Evolutionary conservation across 768 basidiomycete species (phyloP).

Genomic region (Amanita pallidorosea): DNA sequence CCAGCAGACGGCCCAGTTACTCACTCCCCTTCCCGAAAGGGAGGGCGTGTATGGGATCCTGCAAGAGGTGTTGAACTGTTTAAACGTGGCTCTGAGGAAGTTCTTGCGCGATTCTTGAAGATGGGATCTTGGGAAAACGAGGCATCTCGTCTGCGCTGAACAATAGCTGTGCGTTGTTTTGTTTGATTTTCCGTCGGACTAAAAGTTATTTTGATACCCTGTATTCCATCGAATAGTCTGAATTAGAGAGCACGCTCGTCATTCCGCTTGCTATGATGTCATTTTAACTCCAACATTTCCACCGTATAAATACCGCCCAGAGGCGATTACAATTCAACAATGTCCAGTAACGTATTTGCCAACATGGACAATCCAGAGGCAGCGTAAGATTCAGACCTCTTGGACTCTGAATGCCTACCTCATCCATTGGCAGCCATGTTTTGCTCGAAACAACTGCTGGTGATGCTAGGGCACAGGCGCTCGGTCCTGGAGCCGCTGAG

Average conservation of each 20-base stretch:
- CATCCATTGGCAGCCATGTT: constrained; percentile 15
- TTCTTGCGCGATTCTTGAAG: constrained; percentile 72
- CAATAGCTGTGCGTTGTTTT: background rate
- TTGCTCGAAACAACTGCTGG: constrained; percentile 46
- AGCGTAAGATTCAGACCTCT: background rate
- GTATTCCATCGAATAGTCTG: background rate
- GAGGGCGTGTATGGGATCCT: constrained; percentile 75
- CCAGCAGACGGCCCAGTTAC: constrained; percentile 30
- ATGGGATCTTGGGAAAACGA: constrained; percentile 67
- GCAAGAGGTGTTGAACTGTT: constrained; percentile 77
- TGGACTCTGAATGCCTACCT: background rate
- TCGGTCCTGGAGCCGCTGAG: constrained; percentile 25
- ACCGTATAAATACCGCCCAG: background rate
- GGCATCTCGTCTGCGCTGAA: constrained; percentile 10
- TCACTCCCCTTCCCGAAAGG: constrained; percentile 27
- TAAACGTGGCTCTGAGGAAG: constrained; percentile 82
- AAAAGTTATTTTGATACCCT: constrained; percentile 3
- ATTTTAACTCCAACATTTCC: background rate
- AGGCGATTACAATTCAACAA: background rate
- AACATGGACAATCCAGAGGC: background rate
- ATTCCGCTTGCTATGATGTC: background rate
- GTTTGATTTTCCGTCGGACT: constrained; percentile 1
- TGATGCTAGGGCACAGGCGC: constrained; percentile 37
- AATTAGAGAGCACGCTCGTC: background rate
- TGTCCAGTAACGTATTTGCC: background rate